phyloP scores from a whole-genome alignment of 1,139 yeast species.

The Lizanozyma gosingica region DNA sequence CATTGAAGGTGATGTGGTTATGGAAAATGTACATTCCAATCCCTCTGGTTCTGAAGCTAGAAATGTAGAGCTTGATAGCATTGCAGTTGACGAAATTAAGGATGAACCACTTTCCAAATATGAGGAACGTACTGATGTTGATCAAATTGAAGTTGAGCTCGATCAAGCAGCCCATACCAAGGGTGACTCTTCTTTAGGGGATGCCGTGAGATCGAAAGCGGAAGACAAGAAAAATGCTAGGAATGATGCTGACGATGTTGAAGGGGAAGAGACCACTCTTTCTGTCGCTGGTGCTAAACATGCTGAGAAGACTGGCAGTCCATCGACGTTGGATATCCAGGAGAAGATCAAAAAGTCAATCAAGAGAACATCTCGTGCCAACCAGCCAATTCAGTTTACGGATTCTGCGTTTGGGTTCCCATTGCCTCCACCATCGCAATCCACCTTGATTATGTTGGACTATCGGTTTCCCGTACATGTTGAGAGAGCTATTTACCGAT shows the following conservation, averaged over 20 bases:
- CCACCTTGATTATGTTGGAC: slow-evolving; percentile 71
- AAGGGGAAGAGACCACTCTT: slow-evolving; percentile 4
- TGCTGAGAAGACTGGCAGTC: slow-evolving; percentile 14
- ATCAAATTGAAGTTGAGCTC: slow-evolving; percentile 8
- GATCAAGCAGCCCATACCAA: not conserved
- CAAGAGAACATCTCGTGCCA: slow-evolving; percentile 37
- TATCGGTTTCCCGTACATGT: slow-evolving; percentile 89
- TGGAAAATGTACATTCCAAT: no score
- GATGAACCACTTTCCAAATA: not conserved
- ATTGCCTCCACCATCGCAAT: slow-evolving; percentile 66
- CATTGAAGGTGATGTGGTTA: not conserved
- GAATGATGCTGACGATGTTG: not conserved
- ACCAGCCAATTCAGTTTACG: slow-evolving; percentile 69
- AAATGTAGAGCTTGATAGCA: not conserved
- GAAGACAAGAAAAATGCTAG: not conserved
- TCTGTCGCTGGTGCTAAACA: slow-evolving; percentile 4
- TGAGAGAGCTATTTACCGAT: slow-evolving; percentile 87
- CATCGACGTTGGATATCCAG: slow-evolving; percentile 37
- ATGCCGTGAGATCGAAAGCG: not conserved
- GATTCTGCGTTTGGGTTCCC: slow-evolving; percentile 86
- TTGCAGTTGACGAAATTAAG: not conserved
- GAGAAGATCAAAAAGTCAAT: slow-evolving; percentile 38
- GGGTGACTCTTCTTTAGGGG: no score
- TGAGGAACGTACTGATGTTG: not conserved
- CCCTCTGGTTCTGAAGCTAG: not conserved